Evolutionary conservation across 2,329 filamentous ascomycete genomes (phyloP), one percentile per base, ranked within the genome.

Genomic region (Cladobotryum protrusum): DNA sequence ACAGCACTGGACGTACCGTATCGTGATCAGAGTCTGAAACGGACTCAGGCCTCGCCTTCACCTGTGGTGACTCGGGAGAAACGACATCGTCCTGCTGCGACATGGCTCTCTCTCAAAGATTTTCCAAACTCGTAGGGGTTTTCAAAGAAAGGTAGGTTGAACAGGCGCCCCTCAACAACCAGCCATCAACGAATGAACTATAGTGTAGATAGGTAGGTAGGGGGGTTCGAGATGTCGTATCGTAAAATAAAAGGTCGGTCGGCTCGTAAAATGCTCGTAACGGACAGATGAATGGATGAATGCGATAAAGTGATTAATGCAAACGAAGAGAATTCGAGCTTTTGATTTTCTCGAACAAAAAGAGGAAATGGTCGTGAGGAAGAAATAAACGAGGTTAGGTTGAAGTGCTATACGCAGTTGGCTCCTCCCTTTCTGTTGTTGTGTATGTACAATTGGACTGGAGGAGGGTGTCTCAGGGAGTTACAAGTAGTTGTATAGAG

Each of bases 81-180:
- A 57, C 57, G 52, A 52, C 54, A 45, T 66, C 62, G 50, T 62
- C 63, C 48, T 57, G 59, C 56, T 67, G 65, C 55, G 66, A 61
- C 67, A 70, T 70, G 58, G 50, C 57, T 55, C 50, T 51, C 53
- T 56, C 36, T 41, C 47, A 17, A 48, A 34, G 5, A 15, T 17
- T n/a, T 39, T 18, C n/a, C n/a, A 18, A 39, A 39, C n/a, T 37
- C 41, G n/a, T 41, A 18, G 40, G 29, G 48, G 24, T 20, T 43
- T 35, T 43, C 47, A 39, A 18, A 39, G 29, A 34, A 43, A n/a
- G 43, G 43, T 13, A 34, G 33, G 29, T 53, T 15, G 41, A 45
- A 17, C 24, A 43, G 35, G 15, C 33, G 37, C 40, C 44, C 43
- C 37, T 53, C 44, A 50, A 20, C 44, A 40, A 50, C 29, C 32